These are phyloP conservation scores for Bullera alba DNA, from an alignment of 768 basidiomycete genomes.

Conservation along the genomic window DNA sequence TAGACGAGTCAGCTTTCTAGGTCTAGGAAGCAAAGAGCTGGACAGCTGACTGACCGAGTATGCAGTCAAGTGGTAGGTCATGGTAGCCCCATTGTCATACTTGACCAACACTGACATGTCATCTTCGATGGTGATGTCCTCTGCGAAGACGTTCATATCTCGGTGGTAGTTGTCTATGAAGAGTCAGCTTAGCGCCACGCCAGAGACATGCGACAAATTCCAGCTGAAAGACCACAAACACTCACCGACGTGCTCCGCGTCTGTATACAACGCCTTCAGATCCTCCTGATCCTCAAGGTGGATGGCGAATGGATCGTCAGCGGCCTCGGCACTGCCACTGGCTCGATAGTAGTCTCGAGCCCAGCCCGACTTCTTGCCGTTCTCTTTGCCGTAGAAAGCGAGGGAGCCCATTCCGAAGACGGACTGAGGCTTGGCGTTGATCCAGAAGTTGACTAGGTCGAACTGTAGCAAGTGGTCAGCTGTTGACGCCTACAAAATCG, in stretches of 20 bases:
- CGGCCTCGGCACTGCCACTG: constrained; percentile 49
- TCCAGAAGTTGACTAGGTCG: constrained; percentile 57
- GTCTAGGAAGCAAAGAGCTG: constrained; percentile 48
- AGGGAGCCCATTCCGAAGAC: constrained; percentile 53
- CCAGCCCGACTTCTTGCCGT: constrained; percentile 52
- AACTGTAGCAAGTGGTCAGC: constrained; percentile 46
- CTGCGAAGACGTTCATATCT: constrained; percentile 51
- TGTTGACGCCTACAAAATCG: background rate
- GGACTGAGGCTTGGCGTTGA: constrained; percentile 50
- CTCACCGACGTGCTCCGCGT: constrained; percentile 50
- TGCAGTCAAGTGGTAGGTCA: constrained; percentile 54
- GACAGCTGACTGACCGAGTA: constrained; percentile 21
- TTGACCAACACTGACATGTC: constrained; percentile 53
- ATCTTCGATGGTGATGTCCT: constrained; percentile 51
- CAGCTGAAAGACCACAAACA: background rate
- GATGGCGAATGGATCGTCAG: constrained; percentile 53
- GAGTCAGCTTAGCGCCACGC: constrained; percentile 10
- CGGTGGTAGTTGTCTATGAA: constrained; percentile 51
- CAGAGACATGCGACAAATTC: background rate
- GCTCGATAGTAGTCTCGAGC: constrained; percentile 52
- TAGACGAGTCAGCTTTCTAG: constrained; percentile 3
- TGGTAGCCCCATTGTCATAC: constrained; percentile 51
- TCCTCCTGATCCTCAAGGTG: constrained; percentile 50
- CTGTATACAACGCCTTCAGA: constrained; percentile 51
- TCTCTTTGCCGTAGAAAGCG: constrained; percentile 52